Conservation (phyloP, 345 rosid genomes). For the Camelina laxa region DNA sequence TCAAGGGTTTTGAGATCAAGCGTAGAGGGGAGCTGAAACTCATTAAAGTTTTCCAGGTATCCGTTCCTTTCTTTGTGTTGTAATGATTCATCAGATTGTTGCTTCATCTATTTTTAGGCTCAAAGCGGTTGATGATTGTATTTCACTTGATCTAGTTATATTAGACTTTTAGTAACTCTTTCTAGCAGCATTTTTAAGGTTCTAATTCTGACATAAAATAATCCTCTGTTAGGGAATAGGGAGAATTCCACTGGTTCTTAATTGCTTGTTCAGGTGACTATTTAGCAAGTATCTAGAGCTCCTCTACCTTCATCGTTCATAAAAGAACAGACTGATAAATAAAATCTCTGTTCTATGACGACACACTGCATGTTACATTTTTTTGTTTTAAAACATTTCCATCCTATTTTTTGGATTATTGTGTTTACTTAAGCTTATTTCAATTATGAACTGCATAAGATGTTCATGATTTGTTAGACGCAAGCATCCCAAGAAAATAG, state of each 20-base stretch:
- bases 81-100: slow-evolving; percentile 30
- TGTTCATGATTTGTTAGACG: slow-evolving; percentile 24
- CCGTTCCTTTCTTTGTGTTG: slow-evolving; percentile 24
- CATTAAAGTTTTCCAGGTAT: slow-evolving; percentile 97
- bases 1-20: slow-evolving; percentile 99
- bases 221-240: slow-evolving; percentile 5
- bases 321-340: slow-evolving; percentile 14
- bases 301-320: slow-evolving; percentile 3
- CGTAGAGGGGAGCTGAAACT: slow-evolving; percentile 99
- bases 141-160: slow-evolving; percentile 20
- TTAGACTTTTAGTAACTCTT: slow-evolving; percentile 4
- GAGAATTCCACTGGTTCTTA: slow-evolving; percentile 21
- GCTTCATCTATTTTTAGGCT: slow-evolving; percentile 22
- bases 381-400: not conserved
- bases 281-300: slow-evolving; percentile 4
- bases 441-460: slow-evolving; percentile 3
- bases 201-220: slow-evolving; percentile 11
- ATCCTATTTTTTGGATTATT: slow-evolving; percentile 12
- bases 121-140: slow-evolving; percentile 1
- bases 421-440: slow-evolving; percentile 8
- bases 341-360: not conserved
- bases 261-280: slow-evolving; percentile 21
- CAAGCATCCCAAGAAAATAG: slow-evolving; percentile 17
- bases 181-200: slow-evolving; percentile 19
- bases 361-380: slow-evolving; percentile 3